These are phyloP conservation scores for Candida xiaguanensis DNA, from an alignment of 805 yeast genomes.

Conservation along the genomic window DNA sequence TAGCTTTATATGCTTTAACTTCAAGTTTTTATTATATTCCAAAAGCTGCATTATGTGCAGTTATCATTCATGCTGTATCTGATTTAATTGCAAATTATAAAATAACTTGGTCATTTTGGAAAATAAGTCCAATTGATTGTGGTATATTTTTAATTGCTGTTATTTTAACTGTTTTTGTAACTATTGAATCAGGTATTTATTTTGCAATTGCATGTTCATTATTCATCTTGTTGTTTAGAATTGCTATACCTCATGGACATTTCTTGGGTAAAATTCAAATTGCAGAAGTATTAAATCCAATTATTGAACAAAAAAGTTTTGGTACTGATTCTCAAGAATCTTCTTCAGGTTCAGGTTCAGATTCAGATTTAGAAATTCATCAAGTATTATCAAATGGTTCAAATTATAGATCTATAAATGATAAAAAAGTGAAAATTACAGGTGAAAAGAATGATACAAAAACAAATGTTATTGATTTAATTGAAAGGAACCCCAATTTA, in stretches of 20 bases:
- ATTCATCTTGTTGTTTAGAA: conserved; percentile 67
- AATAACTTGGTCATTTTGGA: conserved; percentile 67
- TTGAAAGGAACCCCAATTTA: conserved; percentile 28
- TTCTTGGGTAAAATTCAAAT: conserved; percentile 77
- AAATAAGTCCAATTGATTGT: conserved; percentile 68
- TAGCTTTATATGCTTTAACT: conserved; percentile 83
- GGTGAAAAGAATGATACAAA: conserved; percentile 4
- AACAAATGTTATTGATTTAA: conserved; percentile 19
- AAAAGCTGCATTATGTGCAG: conserved; percentile 80
- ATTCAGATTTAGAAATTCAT: conserved; percentile 36
- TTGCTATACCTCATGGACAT: conserved; percentile 77
- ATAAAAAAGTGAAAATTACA: conserved; percentile 10
- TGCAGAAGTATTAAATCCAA: conserved; percentile 68
- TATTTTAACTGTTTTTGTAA: conserved; percentile 67
- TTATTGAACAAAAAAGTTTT: conserved; percentile 24
- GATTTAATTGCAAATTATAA: conserved; percentile 73
- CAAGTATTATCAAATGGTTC: conserved; percentile 36
- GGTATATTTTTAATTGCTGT: conserved; percentile 71
- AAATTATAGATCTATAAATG: conserved; percentile 19
- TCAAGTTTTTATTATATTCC: conserved; percentile 85
- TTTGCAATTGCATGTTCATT: conserved; percentile 84
- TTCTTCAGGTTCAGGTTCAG: conserved; percentile 1
- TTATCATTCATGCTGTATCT: conserved; percentile 89
- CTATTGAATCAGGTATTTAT: conserved; percentile 87
- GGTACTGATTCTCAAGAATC: background rate